phyloP scores from a whole-genome alignment of 2,329 filamentous ascomycete species.

The Arthrobotrys sinensis region DNA sequence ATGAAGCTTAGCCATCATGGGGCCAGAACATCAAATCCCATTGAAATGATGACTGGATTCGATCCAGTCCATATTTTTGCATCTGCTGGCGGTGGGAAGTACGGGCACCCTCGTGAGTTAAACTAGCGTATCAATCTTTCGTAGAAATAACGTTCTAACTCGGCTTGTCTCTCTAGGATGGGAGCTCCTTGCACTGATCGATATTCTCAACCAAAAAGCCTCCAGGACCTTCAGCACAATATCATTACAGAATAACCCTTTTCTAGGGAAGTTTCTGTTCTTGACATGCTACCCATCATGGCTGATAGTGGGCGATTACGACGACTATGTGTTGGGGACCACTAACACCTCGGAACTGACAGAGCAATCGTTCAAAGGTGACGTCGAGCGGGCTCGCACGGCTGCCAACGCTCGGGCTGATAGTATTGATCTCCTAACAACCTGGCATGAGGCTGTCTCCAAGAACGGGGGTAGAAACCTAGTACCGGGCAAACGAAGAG shows the following conservation, averaged over 20 bases:
- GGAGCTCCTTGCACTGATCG: not conserved
- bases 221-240: not conserved
- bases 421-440: no score
- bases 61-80: constrained; percentile 29
- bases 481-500: no score
- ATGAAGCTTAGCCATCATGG: constrained; percentile 61
- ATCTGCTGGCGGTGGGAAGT: not conserved
- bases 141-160: no score
- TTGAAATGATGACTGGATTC: not conserved
- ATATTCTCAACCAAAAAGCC: no score
- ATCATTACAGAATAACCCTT: no score
- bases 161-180: no score
- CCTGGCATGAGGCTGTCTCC: no score
- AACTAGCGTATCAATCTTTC: not conserved
- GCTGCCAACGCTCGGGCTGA: no score
- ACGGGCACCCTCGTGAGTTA: constrained; percentile 4
- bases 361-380: not conserved
- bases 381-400: no score
- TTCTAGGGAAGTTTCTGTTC: not conserved
- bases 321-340: not conserved
- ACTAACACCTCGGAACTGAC: no score
- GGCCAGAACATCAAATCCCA: constrained; percentile 26
- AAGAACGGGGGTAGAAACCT: no score
- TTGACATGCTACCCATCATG: not conserved
- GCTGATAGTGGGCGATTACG: no score